A percentile compares a stretch with the other conserved stretches of the same genome.
Conservation (phyloP, 345 rosid genomes). For the Cardiospermum halicacabum region DNA sequence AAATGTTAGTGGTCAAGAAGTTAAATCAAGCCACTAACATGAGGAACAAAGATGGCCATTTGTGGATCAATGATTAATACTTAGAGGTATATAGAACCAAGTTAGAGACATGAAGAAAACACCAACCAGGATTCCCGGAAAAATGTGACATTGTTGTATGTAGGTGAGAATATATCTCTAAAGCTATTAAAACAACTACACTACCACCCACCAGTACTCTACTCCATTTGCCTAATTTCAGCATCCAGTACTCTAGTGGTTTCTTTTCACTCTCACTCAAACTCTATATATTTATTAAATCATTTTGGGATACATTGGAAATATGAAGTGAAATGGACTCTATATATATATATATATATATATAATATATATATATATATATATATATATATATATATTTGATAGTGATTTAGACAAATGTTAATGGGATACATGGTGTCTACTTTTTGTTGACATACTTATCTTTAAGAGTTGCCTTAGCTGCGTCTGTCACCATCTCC, state of each 20-base stretch:
- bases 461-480: conserved; percentile 26
- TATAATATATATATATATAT: too few species aligned
- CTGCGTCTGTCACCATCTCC: conserved; percentile 19
- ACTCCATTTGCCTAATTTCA: neutral
- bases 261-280: neutral
- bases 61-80: neutral
- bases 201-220: neutral
- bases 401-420: neutral
- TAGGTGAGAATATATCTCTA: neutral
- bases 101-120: neutral
- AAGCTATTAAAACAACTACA: neutral
- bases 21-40: too few species aligned
- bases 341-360: too few species aligned
- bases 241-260: neutral
- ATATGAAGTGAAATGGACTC: too few species aligned
- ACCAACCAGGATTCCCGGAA: neutral
- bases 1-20: neutral
- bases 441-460: conserved; percentile 15
- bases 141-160: neutral
- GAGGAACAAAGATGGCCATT: neutral
- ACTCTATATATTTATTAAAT: too few species aligned
- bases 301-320: too few species aligned
- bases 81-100: neutral
- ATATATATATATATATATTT: neutral
- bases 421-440: neutral